Percentiles rank a stretch among this genome's conserved stretches.
Evolutionary conservation across 768 basidiomycete species (phyloP).

Genomic region (Collybiopsis luxurians): DNA sequence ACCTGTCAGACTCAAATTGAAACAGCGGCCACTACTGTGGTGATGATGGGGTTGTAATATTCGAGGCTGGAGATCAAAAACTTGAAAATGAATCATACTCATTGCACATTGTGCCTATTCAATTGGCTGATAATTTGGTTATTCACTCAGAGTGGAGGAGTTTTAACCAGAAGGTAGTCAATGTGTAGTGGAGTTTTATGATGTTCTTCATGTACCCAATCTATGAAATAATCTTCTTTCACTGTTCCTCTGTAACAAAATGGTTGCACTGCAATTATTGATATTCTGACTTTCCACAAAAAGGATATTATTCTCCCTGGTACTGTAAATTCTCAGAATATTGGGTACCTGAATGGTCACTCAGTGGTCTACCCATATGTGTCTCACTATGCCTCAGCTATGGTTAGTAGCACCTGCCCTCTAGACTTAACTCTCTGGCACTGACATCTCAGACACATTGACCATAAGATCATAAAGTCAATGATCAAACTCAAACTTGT

Average conservation of each 20-base stretch:
- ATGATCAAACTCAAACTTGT: constrained; percentile 12
- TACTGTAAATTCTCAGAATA: constrained; percentile 15
- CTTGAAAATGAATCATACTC: too few relatives aligned
- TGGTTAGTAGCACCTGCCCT: constrained; percentile 6
- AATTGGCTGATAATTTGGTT: not conserved
- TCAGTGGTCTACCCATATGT: not conserved
- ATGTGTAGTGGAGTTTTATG: constrained; percentile 6
- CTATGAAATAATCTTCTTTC: not conserved
- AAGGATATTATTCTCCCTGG: constrained; percentile 11
- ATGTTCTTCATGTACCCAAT: constrained; percentile 16
- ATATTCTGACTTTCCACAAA: not conserved
- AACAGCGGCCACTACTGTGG: too few relatives aligned
- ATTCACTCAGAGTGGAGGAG: not conserved
- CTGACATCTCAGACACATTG: constrained; percentile 15
- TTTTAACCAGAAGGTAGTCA: not conserved
- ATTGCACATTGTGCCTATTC: not conserved
- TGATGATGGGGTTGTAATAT: too few relatives aligned
- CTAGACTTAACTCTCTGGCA: constrained; percentile 18
- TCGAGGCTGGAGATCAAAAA: too few relatives aligned
- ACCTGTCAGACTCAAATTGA: too few relatives aligned
- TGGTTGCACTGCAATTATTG: not conserved
- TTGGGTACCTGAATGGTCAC: constrained; percentile 13
- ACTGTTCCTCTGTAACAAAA: too few relatives aligned
- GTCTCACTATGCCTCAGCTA: not conserved
- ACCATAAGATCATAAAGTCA: constrained; percentile 10